Conservation (phyloP, 2,329 filamentous ascomycete genomes). For the Lojkania enalia region DNA sequence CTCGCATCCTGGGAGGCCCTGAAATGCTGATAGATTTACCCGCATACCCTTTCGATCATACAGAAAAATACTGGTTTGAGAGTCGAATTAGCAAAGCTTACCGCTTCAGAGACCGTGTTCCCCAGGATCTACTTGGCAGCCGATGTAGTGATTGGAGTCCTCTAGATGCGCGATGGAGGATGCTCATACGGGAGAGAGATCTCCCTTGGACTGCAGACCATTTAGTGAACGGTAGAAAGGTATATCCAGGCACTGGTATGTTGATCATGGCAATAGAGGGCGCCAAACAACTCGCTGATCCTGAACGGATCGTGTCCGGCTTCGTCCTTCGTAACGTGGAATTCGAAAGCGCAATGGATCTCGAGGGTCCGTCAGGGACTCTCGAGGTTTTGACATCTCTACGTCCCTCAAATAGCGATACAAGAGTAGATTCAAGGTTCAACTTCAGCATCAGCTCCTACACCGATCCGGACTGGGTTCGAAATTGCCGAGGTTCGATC, state of each 20-base stretch:
- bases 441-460: slow-evolving; percentile 3
- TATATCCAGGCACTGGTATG: slow-evolving; percentile 9
- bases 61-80: slow-evolving; percentile 21
- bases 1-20: neutral
- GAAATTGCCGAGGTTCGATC: slow-evolving; percentile 6
- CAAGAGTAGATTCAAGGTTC: neutral
- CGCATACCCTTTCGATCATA: slow-evolving; percentile 31
- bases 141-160: neutral
- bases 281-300: slow-evolving; percentile 1
- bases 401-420: neutral
- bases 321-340: neutral
- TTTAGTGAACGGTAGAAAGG: slow-evolving; percentile 19
- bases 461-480: neutral
- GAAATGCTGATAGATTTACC: slow-evolving; percentile 21
- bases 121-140: neutral
- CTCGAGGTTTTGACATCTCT: neutral
- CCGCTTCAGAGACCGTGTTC: slow-evolving; percentile 4
- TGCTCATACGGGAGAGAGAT: neutral
- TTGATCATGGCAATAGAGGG: slow-evolving; percentile 9
- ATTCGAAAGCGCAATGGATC: slow-evolving; percentile 1
- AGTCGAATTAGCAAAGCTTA: slow-evolving; percentile 2
- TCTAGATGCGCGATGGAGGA: neutral
- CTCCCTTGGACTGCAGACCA: slow-evolving; percentile 16
- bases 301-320: neutral
- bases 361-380: neutral